Base-by-base conservation (phyloP, 2,329 filamentous ascomycete species). In the Diaporthe capsici region DNA sequence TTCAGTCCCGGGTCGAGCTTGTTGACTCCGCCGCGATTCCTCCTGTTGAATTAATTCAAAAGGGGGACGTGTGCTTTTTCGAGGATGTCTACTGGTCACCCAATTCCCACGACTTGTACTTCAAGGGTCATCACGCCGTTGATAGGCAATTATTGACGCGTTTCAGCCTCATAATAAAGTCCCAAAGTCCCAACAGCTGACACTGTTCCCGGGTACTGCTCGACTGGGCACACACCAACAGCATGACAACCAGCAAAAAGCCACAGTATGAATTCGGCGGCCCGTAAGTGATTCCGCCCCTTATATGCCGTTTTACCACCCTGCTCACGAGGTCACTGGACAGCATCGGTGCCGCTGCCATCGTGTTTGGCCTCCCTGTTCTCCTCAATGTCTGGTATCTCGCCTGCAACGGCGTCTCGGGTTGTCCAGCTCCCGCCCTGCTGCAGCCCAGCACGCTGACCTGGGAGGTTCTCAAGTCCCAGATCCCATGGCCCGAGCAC, bases 401-500 rank as follows among this genome's bases (percentile, higher is more conserved):
- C 79, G 80, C 88, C 73, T 89, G 87, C 84, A 90, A 90, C 80
- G 88, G 89, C 79, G 83, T 88, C 63, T 85, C 87, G 31, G 88
- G 88, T 57, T 89, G 88, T 72, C 88, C 88, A 63, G 85, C 86
- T 2, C 88, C 88, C n/a, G 86, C 87, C 2, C 81, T 89, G 37
- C 84, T 89, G 13, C 83, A 84, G 60, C 88, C 88, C 5, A 83
- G 82, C 22, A 85, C 81, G 53, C 83, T 89, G 57, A 85, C 81
- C 47, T 81, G 87, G 17, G 84, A 86, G 20, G 84, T 84, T 71
- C 80, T 90, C 76, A 87, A 86, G 81, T 76, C 82, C 51, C 87
- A 90, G 78, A 83, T 86, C 17, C 87, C 86, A 47, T 90, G 88
- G 88, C 92, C 92, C 1, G 84, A 88, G 70, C 85, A 92, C 78